Base-by-base conservation (phyloP, 495 filamentous ascomycete genomes). In the Penicillium ochrochloron region DNA sequence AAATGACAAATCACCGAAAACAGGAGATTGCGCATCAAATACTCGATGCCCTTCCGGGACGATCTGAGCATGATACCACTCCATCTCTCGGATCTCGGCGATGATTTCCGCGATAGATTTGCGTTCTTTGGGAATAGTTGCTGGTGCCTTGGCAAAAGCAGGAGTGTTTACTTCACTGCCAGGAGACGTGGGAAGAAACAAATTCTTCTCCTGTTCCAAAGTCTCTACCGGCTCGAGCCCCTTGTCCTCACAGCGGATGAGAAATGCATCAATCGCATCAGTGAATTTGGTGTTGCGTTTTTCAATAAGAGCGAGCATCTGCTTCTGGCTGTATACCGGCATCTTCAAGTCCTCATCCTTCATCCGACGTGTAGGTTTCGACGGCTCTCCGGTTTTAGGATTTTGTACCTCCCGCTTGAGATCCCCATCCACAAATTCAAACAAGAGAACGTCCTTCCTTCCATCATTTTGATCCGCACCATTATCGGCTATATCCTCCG, bases 21-120 rank as follows among this genome's bases (percentile, higher is more conserved):
- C 82, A 2, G 94, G 81, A 66, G 88, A 84, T 68, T 97, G 94
- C 10, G 93, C 86, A 59, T 97, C 92, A 69, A 98, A 96, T 3
- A 97, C 91, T 29, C 95, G 84, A 78, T 97, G 94, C 0, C 95
- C 95, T 70, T 96, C 92, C 0, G 93, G 92, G 2, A 98, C 96
- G 68, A 99, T 95, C 73, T 99, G 95, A 5, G 88, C 88, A 15
- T 88, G 90, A 68, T 98, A 98, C 89, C 94, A 94, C 48, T 93
- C 82, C 71, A 88, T 86, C 7, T 83, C 78, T 70, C 92, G 93
- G 33, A 98, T 87, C 70, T 98, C 92, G 2, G 84, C 81, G 42
- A 98, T 85, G 25, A 98, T 99, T 63, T 95, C 90, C 0, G 91
- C 82, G 27, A 98, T 92, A 4, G 84, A 82, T 65, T 93, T 91